Conservation (phyloP, 116 monocot species). For the Trichopus zeylanicus region DNA sequence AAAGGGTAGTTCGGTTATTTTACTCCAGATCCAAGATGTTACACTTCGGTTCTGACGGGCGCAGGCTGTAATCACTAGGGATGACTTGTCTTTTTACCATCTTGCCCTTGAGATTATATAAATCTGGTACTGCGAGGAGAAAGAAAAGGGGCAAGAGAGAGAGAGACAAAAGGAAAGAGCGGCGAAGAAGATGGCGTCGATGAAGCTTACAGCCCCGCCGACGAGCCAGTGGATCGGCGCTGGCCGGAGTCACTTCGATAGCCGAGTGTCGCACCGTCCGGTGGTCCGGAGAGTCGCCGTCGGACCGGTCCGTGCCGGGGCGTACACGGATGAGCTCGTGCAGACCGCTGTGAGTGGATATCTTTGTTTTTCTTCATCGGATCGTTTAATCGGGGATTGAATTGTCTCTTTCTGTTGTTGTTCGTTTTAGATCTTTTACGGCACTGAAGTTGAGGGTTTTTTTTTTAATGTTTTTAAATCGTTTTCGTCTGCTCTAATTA, state of each 20-base stretch:
- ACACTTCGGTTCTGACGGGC: not conserved
- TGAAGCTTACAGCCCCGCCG: conserved; percentile 41
- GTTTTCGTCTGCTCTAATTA: too few species aligned
- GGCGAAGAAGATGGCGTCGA: conserved; percentile 34
- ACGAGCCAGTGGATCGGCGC: conserved; percentile 44
- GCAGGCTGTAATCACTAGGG: not conserved
- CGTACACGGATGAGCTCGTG: conserved; percentile 89
- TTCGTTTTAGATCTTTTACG: too few species aligned
- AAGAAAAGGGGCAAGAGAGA: conserved; percentile 2
- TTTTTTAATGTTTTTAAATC: too few species aligned
- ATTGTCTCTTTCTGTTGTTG: not conserved
- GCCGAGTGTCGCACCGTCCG: conserved; percentile 11
- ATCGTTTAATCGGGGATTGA: not conserved
- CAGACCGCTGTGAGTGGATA: conserved; percentile 71
- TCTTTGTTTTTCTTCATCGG: conserved; percentile 4
- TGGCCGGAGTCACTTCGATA: conserved; percentile 22
- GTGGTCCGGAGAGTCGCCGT: conserved; percentile 21
- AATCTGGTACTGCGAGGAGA: not conserved
- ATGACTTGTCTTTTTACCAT: not conserved
- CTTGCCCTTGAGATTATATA: not conserved
- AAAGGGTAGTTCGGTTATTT: not conserved
- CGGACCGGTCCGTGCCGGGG: conserved; percentile 40
- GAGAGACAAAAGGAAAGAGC: too few species aligned
- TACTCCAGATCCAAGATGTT: not conserved
- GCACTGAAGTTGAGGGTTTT: not conserved